Evolutionary conservation across 1,139 yeast species (phyloP).

Genomic region (Pichia inconspicua): DNA sequence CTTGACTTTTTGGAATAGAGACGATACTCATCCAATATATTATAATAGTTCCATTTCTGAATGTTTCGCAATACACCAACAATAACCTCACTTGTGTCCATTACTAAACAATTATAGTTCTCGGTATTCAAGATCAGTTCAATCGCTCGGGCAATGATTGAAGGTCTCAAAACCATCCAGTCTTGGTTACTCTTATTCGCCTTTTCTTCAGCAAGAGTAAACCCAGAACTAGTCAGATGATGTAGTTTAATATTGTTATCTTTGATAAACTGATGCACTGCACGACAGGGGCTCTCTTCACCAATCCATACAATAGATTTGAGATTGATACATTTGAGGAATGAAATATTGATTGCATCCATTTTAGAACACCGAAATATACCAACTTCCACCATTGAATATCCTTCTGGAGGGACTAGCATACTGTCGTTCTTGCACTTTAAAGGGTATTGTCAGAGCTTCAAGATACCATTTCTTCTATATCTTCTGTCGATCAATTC

Average conservation of each 20-base stretch:
- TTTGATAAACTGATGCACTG: slow-evolving; percentile 38
- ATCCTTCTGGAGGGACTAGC: slow-evolving; percentile 76
- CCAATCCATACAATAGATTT: slow-evolving; percentile 55
- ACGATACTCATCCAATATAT: slow-evolving; percentile 78
- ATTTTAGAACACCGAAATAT: slow-evolving; percentile 55
- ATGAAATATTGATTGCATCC: slow-evolving; percentile 56
- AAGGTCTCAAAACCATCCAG: slow-evolving; percentile 65
- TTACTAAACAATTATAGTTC: slow-evolving; percentile 62
- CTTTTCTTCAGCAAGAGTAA: slow-evolving; percentile 22
- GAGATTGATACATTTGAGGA: slow-evolving; percentile 53
- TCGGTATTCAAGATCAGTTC: slow-evolving; percentile 51
- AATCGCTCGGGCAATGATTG: slow-evolving; percentile 48
- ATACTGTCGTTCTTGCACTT: slow-evolving; percentile 26
- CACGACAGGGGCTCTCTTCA: slow-evolving; percentile 63
- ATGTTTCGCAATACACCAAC: slow-evolving; percentile 74
- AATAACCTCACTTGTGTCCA: slow-evolving; percentile 74
- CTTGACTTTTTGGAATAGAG: slow-evolving; percentile 64
- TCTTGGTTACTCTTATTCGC: slow-evolving; percentile 34
- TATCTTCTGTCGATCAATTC: not conserved
- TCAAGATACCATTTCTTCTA: not conserved
- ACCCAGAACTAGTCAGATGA: slow-evolving; percentile 29
- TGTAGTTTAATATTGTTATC: slow-evolving; percentile 38
- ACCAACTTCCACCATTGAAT: slow-evolving; percentile 71
- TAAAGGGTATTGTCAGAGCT: too few species aligned
- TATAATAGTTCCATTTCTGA: slow-evolving; percentile 83